phyloP scores from a whole-genome alignment of 2,329 filamentous ascomycete species.

The Emmonsiellopsis sp. region DNA sequence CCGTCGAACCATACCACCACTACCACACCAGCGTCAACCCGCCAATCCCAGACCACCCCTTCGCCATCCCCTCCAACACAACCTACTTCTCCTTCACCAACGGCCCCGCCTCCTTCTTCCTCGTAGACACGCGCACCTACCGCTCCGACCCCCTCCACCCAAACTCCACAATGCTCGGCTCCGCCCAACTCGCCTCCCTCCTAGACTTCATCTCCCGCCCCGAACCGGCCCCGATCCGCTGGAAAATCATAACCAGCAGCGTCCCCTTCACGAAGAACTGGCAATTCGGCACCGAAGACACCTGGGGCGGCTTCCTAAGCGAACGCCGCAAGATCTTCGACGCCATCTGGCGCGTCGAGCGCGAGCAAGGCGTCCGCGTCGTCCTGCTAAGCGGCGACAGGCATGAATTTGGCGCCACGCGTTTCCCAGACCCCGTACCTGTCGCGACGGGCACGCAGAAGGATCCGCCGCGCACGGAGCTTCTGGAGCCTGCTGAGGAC shows the following conservation, averaged over 20 bases:
- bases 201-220: slow-evolving; percentile 65
- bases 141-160: slow-evolving; percentile 47
- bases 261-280: slow-evolving; percentile 98
- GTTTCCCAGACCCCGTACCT: slow-evolving; percentile 45
- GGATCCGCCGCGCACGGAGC: not conserved
- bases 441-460: not conserved
- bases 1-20: slow-evolving; percentile 73
- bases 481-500: no score
- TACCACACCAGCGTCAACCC: slow-evolving; percentile 85
- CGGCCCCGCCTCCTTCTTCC: slow-evolving; percentile 87
- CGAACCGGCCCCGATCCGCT: slow-evolving; percentile 68
- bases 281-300: slow-evolving; percentile 78
- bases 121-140: slow-evolving; percentile 85
- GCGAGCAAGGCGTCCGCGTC: slow-evolving; percentile 61
- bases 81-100: slow-evolving; percentile 88
- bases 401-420: slow-evolving; percentile 94
- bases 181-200: slow-evolving; percentile 68
- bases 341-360: slow-evolving; percentile 84
- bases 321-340: slow-evolving; percentile 75
- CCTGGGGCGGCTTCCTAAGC: slow-evolving; percentile 83
- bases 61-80: slow-evolving; percentile 47
- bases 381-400: slow-evolving; percentile 82
- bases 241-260: slow-evolving; percentile 87
- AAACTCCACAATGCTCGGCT: slow-evolving; percentile 80
- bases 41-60: slow-evolving; percentile 46